Evolutionary conservation across 163 green algal genomes (phyloP).

Genomic region (Scenedesmus sp.): DNA sequence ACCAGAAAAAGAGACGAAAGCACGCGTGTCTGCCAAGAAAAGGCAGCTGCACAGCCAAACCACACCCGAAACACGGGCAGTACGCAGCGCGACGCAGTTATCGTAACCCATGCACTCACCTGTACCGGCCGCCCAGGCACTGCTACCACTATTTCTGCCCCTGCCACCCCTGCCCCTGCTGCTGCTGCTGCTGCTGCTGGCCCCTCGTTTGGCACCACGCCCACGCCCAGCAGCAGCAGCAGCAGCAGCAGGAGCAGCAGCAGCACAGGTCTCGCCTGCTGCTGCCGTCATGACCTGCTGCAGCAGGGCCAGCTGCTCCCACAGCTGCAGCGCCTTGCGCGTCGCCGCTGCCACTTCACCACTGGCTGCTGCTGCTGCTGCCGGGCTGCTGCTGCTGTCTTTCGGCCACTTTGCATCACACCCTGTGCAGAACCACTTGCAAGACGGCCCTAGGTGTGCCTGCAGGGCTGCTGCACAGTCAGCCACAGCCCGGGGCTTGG

Average conservation of each 20-base stretch:
- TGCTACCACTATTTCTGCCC: not conserved
- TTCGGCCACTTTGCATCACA: not conserved
- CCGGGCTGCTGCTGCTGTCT: not conserved
- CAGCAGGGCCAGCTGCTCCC: constrained; percentile 2
- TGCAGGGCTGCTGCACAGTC: not conserved
- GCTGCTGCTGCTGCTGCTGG: constrained; percentile 16
- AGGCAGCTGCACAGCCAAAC: not conserved
- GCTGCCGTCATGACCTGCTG: not conserved
- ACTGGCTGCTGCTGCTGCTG: not conserved
- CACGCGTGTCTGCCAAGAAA: too few relatives aligned
- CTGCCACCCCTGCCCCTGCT: not conserved
- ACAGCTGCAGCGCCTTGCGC: not conserved
- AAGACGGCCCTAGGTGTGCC: not conserved
- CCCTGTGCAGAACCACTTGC: constrained; percentile 8
- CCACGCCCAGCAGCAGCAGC: not conserved
- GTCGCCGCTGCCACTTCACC: not conserved
- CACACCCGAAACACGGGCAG: too few relatives aligned
- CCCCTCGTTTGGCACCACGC: not conserved
- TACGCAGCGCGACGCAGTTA: not conserved
- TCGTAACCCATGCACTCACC: not conserved
- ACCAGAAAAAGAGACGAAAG: too few relatives aligned
- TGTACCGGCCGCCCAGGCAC: constrained; percentile 14
- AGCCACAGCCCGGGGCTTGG: not conserved
- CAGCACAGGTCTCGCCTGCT: not conserved
- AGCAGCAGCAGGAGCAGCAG: not conserved